Base-by-base conservation (phyloP, 177 flowering plant genomes). In the Tripterygium wilfordii region DNA sequence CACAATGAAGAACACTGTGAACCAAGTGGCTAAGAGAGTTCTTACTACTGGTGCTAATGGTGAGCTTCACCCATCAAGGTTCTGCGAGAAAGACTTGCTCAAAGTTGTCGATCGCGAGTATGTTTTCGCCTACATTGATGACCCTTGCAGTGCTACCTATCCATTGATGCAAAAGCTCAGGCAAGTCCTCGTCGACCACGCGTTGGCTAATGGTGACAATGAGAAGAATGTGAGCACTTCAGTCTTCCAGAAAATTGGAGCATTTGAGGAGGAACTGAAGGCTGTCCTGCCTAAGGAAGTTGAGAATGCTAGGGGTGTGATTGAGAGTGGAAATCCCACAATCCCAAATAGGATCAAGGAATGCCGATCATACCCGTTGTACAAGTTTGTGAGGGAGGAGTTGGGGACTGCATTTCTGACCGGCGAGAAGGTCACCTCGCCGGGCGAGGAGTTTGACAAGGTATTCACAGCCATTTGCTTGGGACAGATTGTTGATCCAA, bases 401-500 rank as follows among this genome's bases (percentile, higher is more conserved):
- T 19, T 81, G 23, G 71, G 77, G 4, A 68, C 83, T 0, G 67
- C 28, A 4, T 37, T 75, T 13, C 50, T 81, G 12, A 79, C 83
- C 0, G 92, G 92, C 0, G 88, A 79, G 33, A 69, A 75, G 32
- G 76, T 53, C 0, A 44, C 18, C 36, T 81, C 92, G 0, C 85
- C 92, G 0, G 92, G 88, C 0, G 83, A 82, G 60, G 89, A 82
- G 45, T 77, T 63, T 21, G 89, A 82, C 42, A 78, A 75, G 68
- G 82, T 84, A 10, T 84, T 79, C 51, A 51, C 64, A 0, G 92
- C 88, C 0, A 56, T 84, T 38, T 71, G 78, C 45, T 54, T 77
- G 22, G 84, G 85, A 15, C 76, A 74, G 64, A 31, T 78, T 42
- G 67, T 80, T 36, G 81, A 83, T 51, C 91, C 91, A 1, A 47